Percentiles rank a stretch among this genome's conserved stretches.
phyloP scores from a whole-genome alignment of 805 yeast genomes.

The Saturnispora hagleri region DNA sequence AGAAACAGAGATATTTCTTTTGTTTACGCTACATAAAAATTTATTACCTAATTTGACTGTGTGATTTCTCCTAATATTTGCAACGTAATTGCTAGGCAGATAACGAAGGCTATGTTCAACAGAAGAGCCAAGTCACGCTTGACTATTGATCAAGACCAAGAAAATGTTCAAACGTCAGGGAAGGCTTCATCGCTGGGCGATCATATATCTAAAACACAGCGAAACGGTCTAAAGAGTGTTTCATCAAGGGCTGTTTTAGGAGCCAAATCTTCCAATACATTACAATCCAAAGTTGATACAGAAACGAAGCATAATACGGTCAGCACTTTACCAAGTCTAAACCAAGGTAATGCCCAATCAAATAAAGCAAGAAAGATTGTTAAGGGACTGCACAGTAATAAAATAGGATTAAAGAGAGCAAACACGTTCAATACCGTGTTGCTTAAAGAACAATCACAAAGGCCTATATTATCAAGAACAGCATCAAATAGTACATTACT shows the following conservation, averaged over 20 bases:
- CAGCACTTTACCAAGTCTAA: neutral
- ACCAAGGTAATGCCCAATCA: neutral
- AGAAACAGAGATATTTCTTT: neutral
- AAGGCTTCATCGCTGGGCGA: neutral
- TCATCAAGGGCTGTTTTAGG: neutral
- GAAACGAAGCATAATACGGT: neutral
- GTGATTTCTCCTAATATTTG: neutral
- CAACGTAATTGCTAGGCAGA: neutral
- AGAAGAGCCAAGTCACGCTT: neutral
- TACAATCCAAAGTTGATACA: neutral
- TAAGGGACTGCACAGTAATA: neutral
- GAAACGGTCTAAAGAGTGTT: neutral
- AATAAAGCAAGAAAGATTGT: neutral
- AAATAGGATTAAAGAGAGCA: neutral
- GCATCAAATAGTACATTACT: neutral
- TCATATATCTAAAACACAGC: neutral
- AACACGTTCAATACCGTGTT: neutral
- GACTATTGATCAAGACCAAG: neutral
- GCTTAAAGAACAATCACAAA: neutral
- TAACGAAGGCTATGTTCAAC: neutral
- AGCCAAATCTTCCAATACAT: neutral
- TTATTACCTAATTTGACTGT: neutral
- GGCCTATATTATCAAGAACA: neutral
- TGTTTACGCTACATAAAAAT: neutral
- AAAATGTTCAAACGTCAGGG: neutral